Evolutionary conservation across 2,329 filamentous ascomycete species (phyloP).

Genomic region (Aspergillus chevalieri): DNA sequence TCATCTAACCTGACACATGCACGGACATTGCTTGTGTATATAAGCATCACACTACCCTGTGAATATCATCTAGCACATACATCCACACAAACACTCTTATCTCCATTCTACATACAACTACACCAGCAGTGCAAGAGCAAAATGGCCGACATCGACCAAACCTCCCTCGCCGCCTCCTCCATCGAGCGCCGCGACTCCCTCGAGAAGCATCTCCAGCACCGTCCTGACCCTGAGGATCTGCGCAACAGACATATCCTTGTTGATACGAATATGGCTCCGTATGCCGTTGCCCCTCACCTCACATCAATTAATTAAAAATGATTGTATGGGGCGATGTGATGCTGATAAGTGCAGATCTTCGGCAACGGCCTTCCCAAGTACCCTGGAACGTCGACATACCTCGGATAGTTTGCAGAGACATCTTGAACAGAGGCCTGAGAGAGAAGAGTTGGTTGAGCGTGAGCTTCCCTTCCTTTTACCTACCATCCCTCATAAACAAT

Average conservation of each 20-base stretch:
- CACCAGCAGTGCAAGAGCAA: neutral
- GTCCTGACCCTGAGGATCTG: slow-evolving; percentile 60
- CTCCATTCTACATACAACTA: neutral
- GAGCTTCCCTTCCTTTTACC: slow-evolving; percentile 26
- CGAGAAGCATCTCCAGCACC: slow-evolving; percentile 65
- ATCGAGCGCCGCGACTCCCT: slow-evolving; percentile 59
- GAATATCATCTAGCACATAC: neutral
- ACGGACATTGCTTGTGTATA: neutral
- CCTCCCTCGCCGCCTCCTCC: slow-evolving; percentile 49
- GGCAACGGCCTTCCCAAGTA: neutral
- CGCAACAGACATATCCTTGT: slow-evolving; percentile 64
- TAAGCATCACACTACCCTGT: neutral
- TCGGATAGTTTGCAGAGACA: slow-evolving; percentile 60
- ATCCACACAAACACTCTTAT: neutral
- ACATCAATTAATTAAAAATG: neutral
- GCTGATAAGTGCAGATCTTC: neutral
- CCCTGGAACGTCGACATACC: slow-evolving; percentile 57
- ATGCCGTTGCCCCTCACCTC: slow-evolving; percentile 22
- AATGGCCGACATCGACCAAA: slow-evolving; percentile 46
- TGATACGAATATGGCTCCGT: slow-evolving; percentile 63
- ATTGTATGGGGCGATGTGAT: neutral
- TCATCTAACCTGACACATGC: too few species aligned
- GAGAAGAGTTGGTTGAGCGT: slow-evolving; percentile 75
- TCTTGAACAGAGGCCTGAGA: slow-evolving; percentile 58
- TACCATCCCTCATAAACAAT: neutral